phyloP scores from a whole-genome alignment of 345 rosid genomes.

The Raphanus raphanistrum region DNA sequence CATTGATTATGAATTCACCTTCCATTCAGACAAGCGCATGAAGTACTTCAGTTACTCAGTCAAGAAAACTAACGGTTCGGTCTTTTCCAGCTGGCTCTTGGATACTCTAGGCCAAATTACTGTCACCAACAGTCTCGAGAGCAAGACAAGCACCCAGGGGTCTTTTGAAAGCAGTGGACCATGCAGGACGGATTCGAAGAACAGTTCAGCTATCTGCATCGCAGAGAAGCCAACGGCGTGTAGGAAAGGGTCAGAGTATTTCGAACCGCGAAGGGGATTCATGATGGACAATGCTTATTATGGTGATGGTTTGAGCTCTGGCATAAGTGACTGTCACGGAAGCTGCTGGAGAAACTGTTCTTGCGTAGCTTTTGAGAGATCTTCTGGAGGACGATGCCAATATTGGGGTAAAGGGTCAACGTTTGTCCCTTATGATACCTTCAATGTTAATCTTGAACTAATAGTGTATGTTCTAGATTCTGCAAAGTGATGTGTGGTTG shows the following conservation, averaged over 20 bases:
- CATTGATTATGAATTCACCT: constrained; percentile 44
- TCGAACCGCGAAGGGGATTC: constrained; percentile 50
- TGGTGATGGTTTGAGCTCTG: constrained; percentile 32
- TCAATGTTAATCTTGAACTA: background rate
- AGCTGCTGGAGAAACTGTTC: constrained; percentile 64
- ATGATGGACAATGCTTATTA: constrained; percentile 17
- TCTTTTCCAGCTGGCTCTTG: constrained; percentile 50
- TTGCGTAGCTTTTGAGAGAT: constrained; percentile 47
- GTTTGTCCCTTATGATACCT: constrained; percentile 36
- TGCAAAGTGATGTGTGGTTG: constrained; percentile 26
- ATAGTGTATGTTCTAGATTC: constrained; percentile 43
- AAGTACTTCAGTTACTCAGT: constrained; percentile 52
- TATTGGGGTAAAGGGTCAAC: constrained; percentile 47
- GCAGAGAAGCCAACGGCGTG: constrained; percentile 48
- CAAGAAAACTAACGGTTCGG: constrained; percentile 34
- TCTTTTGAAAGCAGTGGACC: constrained; percentile 35
- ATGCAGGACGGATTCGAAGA: constrained; percentile 39
- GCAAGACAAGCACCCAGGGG: constrained; percentile 5
- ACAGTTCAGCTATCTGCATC: constrained; percentile 48
- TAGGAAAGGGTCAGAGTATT: constrained; percentile 47
- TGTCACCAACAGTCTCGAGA: constrained; percentile 28
- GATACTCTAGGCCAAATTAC: constrained; percentile 53
- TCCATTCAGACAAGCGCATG: constrained; percentile 39
- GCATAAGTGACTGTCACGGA: constrained; percentile 57
- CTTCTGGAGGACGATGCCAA: constrained; percentile 40